Evolutionary conservation across 805 yeast genomes (phyloP).

Genomic region (Saccharomycopsis amapae): DNA sequence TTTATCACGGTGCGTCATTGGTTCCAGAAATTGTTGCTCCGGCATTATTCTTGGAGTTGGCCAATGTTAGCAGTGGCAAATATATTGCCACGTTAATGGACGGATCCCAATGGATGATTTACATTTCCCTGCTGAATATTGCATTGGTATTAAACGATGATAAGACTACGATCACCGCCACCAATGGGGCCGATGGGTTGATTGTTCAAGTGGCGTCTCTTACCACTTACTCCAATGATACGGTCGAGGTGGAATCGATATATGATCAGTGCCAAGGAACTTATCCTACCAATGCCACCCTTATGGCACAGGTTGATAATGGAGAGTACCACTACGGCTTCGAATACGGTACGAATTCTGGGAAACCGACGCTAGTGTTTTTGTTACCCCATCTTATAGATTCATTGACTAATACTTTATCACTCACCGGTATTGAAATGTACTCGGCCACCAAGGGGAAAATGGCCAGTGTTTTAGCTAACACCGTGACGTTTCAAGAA

Average conservation of each 20-base stretch:
- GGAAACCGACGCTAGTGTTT: slow-evolving; percentile 44
- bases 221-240: slow-evolving; percentile 27
- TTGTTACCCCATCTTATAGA: slow-evolving; percentile 47
- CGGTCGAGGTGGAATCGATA: background rate
- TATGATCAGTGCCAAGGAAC: slow-evolving; percentile 66
- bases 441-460: slow-evolving; percentile 45
- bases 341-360: slow-evolving; percentile 38
- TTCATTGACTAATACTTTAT: slow-evolving; percentile 29
- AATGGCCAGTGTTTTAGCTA: slow-evolving; percentile 39
- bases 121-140: no score
- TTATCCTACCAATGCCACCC: slow-evolving; percentile 44
- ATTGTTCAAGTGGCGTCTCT: slow-evolving; percentile 48
- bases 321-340: slow-evolving; percentile 41
- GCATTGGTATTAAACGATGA: background rate
- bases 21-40: slow-evolving; percentile 59
- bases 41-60: slow-evolving; percentile 31
- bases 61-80: slow-evolving; percentile 35
- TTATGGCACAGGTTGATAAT: slow-evolving; percentile 42
- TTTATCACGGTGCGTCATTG: slow-evolving; percentile 41
- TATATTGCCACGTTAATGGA: slow-evolving; percentile 48
- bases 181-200: slow-evolving; percentile 26
- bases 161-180: background rate
- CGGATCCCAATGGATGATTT: slow-evolving; percentile 54
- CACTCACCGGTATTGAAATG: slow-evolving; percentile 36
- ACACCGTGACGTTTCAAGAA: slow-evolving; percentile 27